These are phyloP conservation scores for Rosa rugosa DNA, from an alignment of 306 rosid genomes.

Conservation along the genomic window DNA sequence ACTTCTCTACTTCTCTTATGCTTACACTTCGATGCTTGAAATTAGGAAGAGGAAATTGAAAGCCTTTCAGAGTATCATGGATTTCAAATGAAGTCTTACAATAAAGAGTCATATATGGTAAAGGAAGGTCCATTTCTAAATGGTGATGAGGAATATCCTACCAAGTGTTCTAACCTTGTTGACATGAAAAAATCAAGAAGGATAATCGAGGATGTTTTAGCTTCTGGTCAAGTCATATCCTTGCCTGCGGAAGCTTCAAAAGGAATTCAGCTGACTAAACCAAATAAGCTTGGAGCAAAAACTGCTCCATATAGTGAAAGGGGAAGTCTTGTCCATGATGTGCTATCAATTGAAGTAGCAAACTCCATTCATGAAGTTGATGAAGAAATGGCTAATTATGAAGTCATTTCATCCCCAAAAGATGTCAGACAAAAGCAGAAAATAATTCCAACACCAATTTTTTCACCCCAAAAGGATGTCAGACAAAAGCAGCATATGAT, in stretches of 20 bases:
- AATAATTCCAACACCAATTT: conserved; percentile 25
- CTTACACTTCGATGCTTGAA: conserved; percentile 29
- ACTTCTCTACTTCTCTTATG: conserved; percentile 29
- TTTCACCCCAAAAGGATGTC: conserved; percentile 26
- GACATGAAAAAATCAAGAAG: conserved; percentile 63
- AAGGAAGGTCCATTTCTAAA: conserved; percentile 86
- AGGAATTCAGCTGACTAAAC: conserved; percentile 29
- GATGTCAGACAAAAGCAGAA: conserved; percentile 39
- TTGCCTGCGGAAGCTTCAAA: conserved; percentile 39
- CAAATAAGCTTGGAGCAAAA: conserved; percentile 37
- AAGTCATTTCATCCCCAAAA: conserved; percentile 43
- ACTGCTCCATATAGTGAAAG: conserved; percentile 35
- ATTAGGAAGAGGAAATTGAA: conserved; percentile 82
- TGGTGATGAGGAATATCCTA: conserved; percentile 70
- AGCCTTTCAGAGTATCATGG: conserved; percentile 81
- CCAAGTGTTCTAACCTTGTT: conserved; percentile 83
- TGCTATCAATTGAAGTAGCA: conserved; percentile 11
- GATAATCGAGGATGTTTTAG: conserved; percentile 57
- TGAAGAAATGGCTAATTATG: conserved; percentile 53
- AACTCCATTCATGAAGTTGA: conserved; percentile 32
- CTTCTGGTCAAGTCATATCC: conserved; percentile 36
- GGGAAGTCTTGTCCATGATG: conserved; percentile 29
- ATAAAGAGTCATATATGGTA: conserved; percentile 79
- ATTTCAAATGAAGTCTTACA: conserved; percentile 54
- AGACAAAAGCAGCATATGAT: conserved; percentile 37